These are phyloP conservation scores for Tetracladium setigerum DNA, from an alignment of 495 filamentous ascomycete genomes.

Conservation along the genomic window DNA sequence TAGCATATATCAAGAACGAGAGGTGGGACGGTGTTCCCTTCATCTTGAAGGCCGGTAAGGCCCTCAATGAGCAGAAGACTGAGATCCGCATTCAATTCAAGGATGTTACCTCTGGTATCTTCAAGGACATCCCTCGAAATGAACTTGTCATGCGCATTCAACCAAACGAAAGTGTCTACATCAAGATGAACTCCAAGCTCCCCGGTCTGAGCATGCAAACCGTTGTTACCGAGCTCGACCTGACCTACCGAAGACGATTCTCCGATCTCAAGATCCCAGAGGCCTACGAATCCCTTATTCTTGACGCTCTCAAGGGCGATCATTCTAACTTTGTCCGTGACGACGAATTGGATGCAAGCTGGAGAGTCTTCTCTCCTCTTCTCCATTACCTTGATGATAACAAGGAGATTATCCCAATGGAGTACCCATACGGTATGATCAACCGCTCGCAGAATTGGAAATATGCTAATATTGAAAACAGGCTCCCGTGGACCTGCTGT, in stretches of 20 bases:
- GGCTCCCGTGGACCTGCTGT: constrained; percentile 95
- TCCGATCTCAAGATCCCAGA: constrained; percentile 99
- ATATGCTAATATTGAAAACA: constrained; percentile 28
- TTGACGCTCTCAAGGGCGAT: constrained; percentile 97
- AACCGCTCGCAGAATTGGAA: not conserved
- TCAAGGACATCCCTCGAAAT: constrained; percentile 99
- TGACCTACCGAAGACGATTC: constrained; percentile 97
- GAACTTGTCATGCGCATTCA: constrained; percentile 99
- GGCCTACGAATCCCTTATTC: constrained; percentile 95
- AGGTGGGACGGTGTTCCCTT: constrained; percentile 99
- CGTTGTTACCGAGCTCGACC: constrained; percentile 95
- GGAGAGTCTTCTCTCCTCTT: constrained; percentile 97
- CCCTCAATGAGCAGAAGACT: constrained; percentile 99
- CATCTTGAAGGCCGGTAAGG: constrained; percentile 99
- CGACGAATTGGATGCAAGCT: constrained; percentile 95
- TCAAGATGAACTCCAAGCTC: constrained; percentile 99
- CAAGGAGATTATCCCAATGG: constrained; percentile 99
- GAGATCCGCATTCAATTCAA: constrained; percentile 99
- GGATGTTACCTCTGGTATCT: constrained; percentile 98
- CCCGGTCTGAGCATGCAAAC: constrained; percentile 99
- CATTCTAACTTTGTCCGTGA: constrained; percentile 99
- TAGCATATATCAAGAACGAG: constrained; percentile 98
- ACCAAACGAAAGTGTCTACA: constrained; percentile 98
- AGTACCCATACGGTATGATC: constrained; percentile 95
- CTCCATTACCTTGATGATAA: constrained; percentile 98